Evolutionary conservation across 495 filamentous ascomycete species (phyloP).

Genomic region (Penicillium coprophilum): DNA sequence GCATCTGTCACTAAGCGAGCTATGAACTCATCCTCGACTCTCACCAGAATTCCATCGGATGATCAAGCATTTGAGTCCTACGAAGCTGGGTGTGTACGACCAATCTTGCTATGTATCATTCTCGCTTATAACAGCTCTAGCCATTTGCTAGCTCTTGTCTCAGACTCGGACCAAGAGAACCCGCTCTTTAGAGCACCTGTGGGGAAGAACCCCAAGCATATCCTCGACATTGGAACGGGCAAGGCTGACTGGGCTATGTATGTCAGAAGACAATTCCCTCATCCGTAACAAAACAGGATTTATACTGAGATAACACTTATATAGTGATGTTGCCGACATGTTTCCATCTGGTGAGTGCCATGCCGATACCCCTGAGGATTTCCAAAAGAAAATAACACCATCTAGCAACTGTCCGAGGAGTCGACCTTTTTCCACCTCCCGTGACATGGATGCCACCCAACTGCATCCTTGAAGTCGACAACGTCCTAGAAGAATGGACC

Average conservation of each 20-base stretch:
- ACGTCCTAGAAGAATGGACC: slow-evolving; percentile 31
- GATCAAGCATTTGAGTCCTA: slow-evolving; percentile 8
- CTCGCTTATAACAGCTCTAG: neutral
- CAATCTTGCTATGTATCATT: neutral
- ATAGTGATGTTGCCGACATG: slow-evolving; percentile 17
- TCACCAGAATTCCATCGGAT: slow-evolving; percentile 1
- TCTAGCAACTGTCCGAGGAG: slow-evolving; percentile 22
- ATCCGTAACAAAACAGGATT: neutral
- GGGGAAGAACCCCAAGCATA: neutral
- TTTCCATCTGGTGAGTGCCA: slow-evolving; percentile 5
- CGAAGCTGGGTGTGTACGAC: slow-evolving; percentile 5
- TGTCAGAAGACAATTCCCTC: neutral
- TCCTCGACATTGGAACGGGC: slow-evolving; percentile 15
- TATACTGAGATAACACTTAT: neutral
- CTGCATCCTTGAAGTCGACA: slow-evolving; percentile 33
- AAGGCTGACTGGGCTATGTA: slow-evolving; percentile 21
- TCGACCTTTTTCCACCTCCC: slow-evolving; percentile 27
- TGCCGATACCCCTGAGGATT: neutral
- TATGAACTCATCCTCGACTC: neutral
- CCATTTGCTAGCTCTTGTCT: slow-evolving; percentile 1
- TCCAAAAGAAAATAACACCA: neutral
- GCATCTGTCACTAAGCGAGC: neutral
- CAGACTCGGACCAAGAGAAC: neutral
- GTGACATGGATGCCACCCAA: slow-evolving; percentile 34
- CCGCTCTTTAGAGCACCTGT: slow-evolving; percentile 5